Percentiles rank a stretch among this genome's conserved stretches.
Conservation (phyloP, 768 basidiomycete species). For the Suillus lakei region DNA sequence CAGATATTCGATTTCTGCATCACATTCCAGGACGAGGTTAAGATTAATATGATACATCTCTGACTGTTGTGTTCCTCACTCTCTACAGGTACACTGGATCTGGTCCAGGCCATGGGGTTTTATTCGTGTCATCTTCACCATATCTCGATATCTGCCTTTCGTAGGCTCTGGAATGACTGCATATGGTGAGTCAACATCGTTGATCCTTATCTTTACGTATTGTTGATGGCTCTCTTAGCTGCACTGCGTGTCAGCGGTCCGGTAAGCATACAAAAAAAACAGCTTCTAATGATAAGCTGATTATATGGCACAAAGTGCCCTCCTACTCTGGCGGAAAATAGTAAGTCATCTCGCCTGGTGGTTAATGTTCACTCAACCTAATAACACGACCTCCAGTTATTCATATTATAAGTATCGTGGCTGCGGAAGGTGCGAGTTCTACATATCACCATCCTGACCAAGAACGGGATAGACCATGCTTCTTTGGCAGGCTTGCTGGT, state of each 20-base stretch:
- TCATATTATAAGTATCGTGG: slow-evolving; percentile 13
- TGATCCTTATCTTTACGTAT: slow-evolving; percentile 4
- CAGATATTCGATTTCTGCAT: slow-evolving; percentile 16
- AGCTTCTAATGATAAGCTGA: slow-evolving; percentile 5
- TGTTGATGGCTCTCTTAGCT: background rate
- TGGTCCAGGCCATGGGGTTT: slow-evolving; percentile 23
- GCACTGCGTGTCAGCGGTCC: slow-evolving; percentile 11
- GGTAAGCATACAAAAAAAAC: background rate
- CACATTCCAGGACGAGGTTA: slow-evolving; percentile 15
- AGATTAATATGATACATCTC: background rate
- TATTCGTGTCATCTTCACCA: slow-evolving; percentile 20
- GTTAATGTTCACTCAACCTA: background rate
- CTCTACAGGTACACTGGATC: slow-evolving; percentile 19
- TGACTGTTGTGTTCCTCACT: background rate
- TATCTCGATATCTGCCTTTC: slow-evolving; percentile 27
- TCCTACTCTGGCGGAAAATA: slow-evolving; percentile 5
- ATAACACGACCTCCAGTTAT: slow-evolving; percentile 4
- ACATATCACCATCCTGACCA: background rate
- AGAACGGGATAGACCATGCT: background rate
- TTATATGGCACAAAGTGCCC: slow-evolving; percentile 2
- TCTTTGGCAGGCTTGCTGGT: slow-evolving; percentile 18
- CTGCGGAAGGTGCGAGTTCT: slow-evolving; percentile 11
- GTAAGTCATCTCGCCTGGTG: slow-evolving; percentile 8
- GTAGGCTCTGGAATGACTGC: slow-evolving; percentile 14
- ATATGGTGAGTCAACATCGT: slow-evolving; percentile 15